Percentiles rank a stretch among this genome's conserved stretches.
Evolutionary conservation across 2,329 filamentous ascomycete genomes (phyloP).

Genomic region (Fusarium albidum): DNA sequence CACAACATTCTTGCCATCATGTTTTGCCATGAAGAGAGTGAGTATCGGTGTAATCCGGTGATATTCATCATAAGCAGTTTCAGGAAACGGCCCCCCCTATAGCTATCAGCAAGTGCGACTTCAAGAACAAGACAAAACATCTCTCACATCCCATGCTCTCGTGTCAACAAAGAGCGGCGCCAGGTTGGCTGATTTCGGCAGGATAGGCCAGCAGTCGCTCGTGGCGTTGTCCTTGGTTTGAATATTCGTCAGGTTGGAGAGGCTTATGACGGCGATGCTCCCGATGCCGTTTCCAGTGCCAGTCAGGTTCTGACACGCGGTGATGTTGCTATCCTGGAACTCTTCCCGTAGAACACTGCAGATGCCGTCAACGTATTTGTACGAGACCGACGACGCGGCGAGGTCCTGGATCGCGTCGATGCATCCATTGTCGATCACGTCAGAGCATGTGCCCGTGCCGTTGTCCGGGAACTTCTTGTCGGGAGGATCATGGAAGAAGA

Average conservation of each 20-base stretch:
- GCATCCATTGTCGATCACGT: background rate
- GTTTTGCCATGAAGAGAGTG: background rate
- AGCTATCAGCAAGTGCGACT: too few relatives aligned
- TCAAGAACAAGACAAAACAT: too few relatives aligned
- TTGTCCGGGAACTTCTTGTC: background rate
- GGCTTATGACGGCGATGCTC: background rate
- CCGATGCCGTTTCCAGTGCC: background rate
- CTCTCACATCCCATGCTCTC: too few relatives aligned
- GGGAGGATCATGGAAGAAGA: background rate
- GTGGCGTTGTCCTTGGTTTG: background rate
- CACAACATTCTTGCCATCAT: background rate
- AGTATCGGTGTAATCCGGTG: too few relatives aligned
- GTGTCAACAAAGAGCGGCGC: background rate
- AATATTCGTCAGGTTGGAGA: conserved; percentile 3
- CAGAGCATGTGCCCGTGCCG: conserved; percentile 3
- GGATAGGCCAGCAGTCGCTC: conserved; percentile 1
- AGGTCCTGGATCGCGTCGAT: conserved; percentile 1
- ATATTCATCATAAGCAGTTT: too few relatives aligned
- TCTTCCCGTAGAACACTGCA: too few relatives aligned
- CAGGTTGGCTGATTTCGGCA: conserved; percentile 4
- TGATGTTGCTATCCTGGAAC: too few relatives aligned
- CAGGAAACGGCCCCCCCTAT: too few relatives aligned
- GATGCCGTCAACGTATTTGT: too few relatives aligned
- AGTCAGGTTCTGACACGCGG: too few relatives aligned
- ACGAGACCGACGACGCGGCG: background rate